Conservation (phyloP, 2,329 filamentous ascomycete genomes). For the Xylaria sp. region DNA sequence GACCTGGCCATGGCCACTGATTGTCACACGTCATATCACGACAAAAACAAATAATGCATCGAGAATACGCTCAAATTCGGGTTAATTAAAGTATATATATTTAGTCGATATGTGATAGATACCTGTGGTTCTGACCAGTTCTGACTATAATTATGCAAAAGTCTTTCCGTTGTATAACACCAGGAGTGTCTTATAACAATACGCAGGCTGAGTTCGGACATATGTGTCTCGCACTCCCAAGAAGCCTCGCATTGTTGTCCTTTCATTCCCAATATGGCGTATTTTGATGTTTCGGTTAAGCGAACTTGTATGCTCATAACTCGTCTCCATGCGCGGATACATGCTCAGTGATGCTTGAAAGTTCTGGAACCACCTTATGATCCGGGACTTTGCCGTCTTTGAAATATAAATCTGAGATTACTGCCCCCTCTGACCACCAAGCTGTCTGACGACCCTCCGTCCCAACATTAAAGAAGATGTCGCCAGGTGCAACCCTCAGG, state of each 20-base stretch:
- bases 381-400: constrained; percentile 12
- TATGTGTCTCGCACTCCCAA: too few relatives aligned
- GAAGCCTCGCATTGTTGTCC: not conserved
- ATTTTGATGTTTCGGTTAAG: not conserved
- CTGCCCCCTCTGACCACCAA: constrained; percentile 23
- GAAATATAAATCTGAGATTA: constrained; percentile 26
- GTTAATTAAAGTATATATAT: not conserved
- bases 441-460: constrained; percentile 14
- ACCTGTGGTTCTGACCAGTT: too few relatives aligned
- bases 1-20: not conserved
- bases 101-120: not conserved
- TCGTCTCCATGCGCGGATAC: not conserved
- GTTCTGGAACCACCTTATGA: constrained; percentile 12
- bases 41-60: not conserved
- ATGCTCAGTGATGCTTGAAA: not conserved
- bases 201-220: too few relatives aligned
- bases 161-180: too few relatives aligned
- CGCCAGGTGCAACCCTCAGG: constrained; percentile 13
- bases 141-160: too few relatives aligned
- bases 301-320: not conserved
- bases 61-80: not conserved
- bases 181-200: too few relatives aligned
- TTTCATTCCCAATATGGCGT: not conserved
- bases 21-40: too few relatives aligned
- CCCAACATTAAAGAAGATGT: constrained; percentile 27